These are phyloP conservation scores for Debaryomyces psychrophilus DNA, from an alignment of 1,139 yeast genomes.

Conservation along the genomic window DNA sequence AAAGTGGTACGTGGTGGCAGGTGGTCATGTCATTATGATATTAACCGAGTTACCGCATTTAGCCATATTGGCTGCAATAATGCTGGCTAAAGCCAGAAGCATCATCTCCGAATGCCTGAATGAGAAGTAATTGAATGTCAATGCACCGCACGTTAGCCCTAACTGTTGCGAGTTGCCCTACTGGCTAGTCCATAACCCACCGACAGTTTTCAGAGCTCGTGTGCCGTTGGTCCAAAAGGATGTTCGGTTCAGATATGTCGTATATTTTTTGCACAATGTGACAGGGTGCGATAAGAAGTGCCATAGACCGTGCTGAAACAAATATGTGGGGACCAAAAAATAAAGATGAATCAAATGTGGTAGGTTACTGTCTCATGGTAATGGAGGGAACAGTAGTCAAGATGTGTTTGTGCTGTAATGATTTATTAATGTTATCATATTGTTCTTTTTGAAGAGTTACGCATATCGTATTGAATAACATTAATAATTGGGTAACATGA, in stretches of 20 bases:
- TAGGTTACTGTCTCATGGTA: constrained; percentile 1
- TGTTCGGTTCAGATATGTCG: background rate
- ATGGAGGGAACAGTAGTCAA: background rate
- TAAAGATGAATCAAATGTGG: constrained; percentile 6
- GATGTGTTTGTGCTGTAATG: background rate
- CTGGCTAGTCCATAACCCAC: background rate
- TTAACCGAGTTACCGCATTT: background rate
- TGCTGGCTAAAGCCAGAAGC: background rate
- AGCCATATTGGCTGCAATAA: background rate
- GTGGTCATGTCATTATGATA: background rate
- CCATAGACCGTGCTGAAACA: constrained; percentile 1
- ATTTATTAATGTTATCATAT: constrained; percentile 1
- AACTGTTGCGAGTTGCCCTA: background rate
- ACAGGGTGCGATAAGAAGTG: background rate
- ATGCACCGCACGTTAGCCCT: background rate
- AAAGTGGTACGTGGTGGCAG: background rate
- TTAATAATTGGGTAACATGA: background rate
- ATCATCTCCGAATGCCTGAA: background rate
- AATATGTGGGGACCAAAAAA: constrained; percentile 5
- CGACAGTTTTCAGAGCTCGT: background rate
- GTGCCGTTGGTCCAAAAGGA: background rate
- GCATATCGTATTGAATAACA: background rate
- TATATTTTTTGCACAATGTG: background rate
- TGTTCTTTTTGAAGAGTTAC: background rate
- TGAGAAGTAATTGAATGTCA: background rate